Evolutionary conservation across 768 basidiomycete species (phyloP), one percentile per base, ranked within the genome.

Genomic region (Amanita polypyramis): DNA sequence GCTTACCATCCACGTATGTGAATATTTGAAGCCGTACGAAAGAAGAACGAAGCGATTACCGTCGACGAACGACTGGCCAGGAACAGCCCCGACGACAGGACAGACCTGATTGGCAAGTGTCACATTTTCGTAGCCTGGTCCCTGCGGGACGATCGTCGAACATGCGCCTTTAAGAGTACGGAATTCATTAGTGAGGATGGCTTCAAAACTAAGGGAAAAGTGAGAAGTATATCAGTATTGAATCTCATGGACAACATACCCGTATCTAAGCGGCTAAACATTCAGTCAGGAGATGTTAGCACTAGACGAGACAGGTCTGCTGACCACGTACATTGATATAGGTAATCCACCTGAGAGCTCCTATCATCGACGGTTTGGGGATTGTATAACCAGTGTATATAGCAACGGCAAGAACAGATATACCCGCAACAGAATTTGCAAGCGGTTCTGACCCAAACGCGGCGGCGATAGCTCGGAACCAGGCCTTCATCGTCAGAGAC

Each of bases 121-220:
- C 27, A 82, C 60, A 17, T 66, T 65, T 52, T 75, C 75, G 52
- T 87, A 87, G 1, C 77, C 76, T 0, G 80, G 65, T 0, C 84
- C 83, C 4, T 65, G 69, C 4, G 85, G 81, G 80, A 85, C 55
- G 73, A 27, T 27, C 25, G 25, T 27, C 19, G 81, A 65, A 57
- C 82, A 83, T 9, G 64, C 56, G 38, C 82, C 86, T 17, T 83
- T 62, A 5, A 85, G 64, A 0, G 76, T 80, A 54, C 74, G 78
- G 65, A 93, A 92, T 61, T 95, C 89, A 63, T 92, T 94, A n/a
- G 76, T 70, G 58, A 94, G 70, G 32, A 91, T 60, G 0, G 74
- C 70, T 51, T 89, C 85, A 59, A 93, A 92, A 15, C 40, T 41
- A 23, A 23, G n/a, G 6, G 7, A 27, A 8, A 11, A 8, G 10